These are phyloP conservation scores for Peronospora farinosa DNA, from an alignment of 352 stramenopile genomes.

Conservation along the genomic window DNA sequence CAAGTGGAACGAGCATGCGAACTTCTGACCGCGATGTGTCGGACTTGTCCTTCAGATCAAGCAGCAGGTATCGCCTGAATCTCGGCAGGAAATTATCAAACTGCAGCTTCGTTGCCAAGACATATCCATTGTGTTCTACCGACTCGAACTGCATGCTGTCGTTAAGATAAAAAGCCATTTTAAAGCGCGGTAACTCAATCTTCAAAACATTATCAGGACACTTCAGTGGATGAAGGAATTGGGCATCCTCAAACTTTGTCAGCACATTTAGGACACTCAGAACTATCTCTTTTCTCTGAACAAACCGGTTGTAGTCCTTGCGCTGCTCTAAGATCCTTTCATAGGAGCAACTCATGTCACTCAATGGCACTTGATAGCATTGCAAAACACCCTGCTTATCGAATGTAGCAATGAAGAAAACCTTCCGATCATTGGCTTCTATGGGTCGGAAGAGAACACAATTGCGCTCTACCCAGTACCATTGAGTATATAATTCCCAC, in stretches of 20 bases:
- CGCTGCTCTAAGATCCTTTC: constrained; percentile 12
- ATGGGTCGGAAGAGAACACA: constrained; percentile 37
- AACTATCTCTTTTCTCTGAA: constrained; percentile 11
- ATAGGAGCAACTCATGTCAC: constrained; percentile 17
- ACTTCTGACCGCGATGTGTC: constrained; percentile 16
- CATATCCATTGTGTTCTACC: constrained; percentile 35
- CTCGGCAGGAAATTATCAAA: constrained; percentile 34
- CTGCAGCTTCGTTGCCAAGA: constrained; percentile 32
- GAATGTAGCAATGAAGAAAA: constrained; percentile 24
- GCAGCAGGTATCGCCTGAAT: constrained; percentile 36
- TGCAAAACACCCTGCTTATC: constrained; percentile 1
- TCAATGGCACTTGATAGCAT: constrained; percentile 33
- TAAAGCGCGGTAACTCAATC: constrained; percentile 39
- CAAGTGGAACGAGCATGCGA: constrained; percentile 35
- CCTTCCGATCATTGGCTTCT: constrained; percentile 9
- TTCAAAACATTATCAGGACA: constrained; percentile 15
- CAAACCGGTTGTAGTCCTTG: constrained; percentile 23
- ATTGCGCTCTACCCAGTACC: constrained; percentile 41
- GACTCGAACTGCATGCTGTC: constrained; percentile 21
- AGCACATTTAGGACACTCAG: constrained; percentile 14
- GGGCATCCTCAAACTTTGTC: constrained; percentile 35
- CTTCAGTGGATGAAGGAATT: constrained; percentile 32
- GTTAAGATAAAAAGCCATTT: constrained; percentile 31
- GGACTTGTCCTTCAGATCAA: constrained; percentile 12
- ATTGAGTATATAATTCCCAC: constrained; percentile 35